phyloP scores from a whole-genome alignment of 2,329 filamentous ascomycete species.

The Trichoderma sp. region DNA sequence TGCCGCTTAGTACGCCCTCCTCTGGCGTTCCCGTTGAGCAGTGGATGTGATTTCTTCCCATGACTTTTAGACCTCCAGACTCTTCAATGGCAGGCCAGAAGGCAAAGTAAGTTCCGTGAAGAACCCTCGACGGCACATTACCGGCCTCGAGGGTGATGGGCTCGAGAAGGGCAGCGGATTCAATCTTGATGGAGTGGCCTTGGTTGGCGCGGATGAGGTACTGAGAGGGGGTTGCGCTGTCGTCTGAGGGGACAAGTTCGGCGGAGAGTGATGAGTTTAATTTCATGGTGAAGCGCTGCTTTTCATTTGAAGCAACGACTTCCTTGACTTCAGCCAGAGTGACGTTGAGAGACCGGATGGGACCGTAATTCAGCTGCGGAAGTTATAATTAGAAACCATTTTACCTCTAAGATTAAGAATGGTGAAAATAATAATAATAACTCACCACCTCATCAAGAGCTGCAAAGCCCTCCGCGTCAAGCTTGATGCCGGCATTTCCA shows the following conservation, averaged over 20 bases:
- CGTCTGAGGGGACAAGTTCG: slow-evolving; percentile 25
- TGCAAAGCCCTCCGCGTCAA: slow-evolving; percentile 60
- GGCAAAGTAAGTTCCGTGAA: slow-evolving; percentile 86
- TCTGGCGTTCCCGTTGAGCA: slow-evolving; percentile 73
- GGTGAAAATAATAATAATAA: slow-evolving; percentile 22
- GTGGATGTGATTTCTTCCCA: slow-evolving; percentile 87
- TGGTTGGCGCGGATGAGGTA: slow-evolving; percentile 95
- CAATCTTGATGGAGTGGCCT: slow-evolving; percentile 79
- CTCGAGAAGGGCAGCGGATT: slow-evolving; percentile 67
- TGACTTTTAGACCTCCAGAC: slow-evolving; percentile 74
- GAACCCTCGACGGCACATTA: slow-evolving; percentile 63
- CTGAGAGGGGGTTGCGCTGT: slow-evolving; percentile 52
- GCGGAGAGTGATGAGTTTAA: slow-evolving; percentile 56
- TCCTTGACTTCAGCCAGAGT: slow-evolving; percentile 70
- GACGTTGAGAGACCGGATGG: slow-evolving; percentile 66
- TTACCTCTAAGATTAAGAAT: background rate
- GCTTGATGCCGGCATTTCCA: slow-evolving; percentile 51
- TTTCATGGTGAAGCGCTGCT: slow-evolving; percentile 84
- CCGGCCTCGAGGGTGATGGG: slow-evolving; percentile 54
- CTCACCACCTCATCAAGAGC: slow-evolving; percentile 57
- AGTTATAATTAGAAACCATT: background rate
- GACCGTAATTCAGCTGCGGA: slow-evolving; percentile 52
- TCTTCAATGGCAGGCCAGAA: slow-evolving; percentile 73
- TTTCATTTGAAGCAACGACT: slow-evolving; percentile 74
- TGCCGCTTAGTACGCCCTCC: slow-evolving; percentile 68